Conservation (phyloP, 345 rosid genomes). For the Zanthoxylum bungeanum region DNA sequence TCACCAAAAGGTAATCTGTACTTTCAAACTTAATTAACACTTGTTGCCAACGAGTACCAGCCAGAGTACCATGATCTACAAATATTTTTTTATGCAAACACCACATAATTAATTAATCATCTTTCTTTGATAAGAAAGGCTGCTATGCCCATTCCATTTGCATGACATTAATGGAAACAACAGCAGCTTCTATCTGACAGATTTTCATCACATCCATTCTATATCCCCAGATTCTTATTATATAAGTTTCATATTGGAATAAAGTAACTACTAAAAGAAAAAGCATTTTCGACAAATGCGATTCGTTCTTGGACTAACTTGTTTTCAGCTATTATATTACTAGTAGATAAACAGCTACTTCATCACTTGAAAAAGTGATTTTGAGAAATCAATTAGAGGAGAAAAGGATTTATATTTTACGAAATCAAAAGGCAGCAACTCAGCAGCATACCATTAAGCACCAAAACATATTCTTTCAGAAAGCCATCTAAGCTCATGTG, state of each 20-base stretch:
- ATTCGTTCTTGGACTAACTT: constrained; percentile 11
- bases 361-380: constrained; percentile 1
- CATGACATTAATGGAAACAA: constrained; percentile 27
- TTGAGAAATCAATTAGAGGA: not conserved
- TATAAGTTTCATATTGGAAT: too few species aligned
- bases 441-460: constrained; percentile 15
- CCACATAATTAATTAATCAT: constrained; percentile 6
- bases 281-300: constrained; percentile 18
- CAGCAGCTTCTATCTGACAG: constrained; percentile 24
- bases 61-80: constrained; percentile 9
- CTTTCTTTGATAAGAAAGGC: constrained; percentile 22
- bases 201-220: not conserved
- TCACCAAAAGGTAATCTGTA: constrained; percentile 33
- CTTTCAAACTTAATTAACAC: constrained; percentile 32
- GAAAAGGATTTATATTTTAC: not conserved
- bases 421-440: constrained; percentile 8
- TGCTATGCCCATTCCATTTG: constrained; percentile 25
- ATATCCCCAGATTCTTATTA: not conserved
- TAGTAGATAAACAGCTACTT: constrained; percentile 10
- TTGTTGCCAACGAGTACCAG: constrained; percentile 27
- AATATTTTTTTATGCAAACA: constrained; percentile 6
- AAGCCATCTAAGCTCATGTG: constrained; percentile 12
- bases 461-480: constrained; percentile 2
- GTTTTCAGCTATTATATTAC: not conserved
- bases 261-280: constrained; percentile 16